These are phyloP conservation scores for Blyttiomyces sp. DNA, from an alignment of 371 early-diverging fungal species.

Conservation along the genomic window DNA sequence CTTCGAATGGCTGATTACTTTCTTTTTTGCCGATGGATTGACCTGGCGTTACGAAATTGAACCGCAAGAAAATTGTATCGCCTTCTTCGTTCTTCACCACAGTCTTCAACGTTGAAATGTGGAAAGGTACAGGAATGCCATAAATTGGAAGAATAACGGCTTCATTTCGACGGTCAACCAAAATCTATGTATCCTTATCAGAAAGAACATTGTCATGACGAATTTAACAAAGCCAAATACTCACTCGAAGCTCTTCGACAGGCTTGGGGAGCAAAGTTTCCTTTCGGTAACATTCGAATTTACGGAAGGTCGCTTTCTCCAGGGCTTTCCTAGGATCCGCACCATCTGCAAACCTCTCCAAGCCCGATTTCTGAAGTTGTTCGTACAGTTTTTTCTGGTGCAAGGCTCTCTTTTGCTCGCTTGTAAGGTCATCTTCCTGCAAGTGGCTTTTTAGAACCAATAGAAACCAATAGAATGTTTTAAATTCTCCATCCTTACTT, in stretches of 20 bases:
- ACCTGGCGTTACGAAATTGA: conserved; percentile 96
- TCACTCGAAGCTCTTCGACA: conserved; percentile 57
- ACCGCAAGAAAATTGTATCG: conserved; percentile 88
- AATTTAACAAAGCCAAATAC: not conserved
- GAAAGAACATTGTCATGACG: conserved; percentile 11
- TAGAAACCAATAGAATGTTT: not conserved
- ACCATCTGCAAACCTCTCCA: conserved; percentile 68
- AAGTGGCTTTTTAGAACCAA: not conserved
- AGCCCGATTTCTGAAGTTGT: conserved; percentile 72
- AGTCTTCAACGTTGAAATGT: conserved; percentile 95
- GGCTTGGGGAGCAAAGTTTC: conserved; percentile 82
- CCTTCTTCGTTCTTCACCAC: conserved; percentile 95
- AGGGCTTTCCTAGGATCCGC: conserved; percentile 58
- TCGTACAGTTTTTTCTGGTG: conserved; percentile 87
- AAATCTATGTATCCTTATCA: conserved; percentile 60
- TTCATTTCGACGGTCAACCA: conserved; percentile 87
- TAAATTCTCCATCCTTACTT: conserved; percentile 8
- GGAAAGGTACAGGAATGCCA: conserved; percentile 98
- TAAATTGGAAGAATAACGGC: conserved; percentile 95
- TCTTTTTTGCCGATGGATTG: conserved; percentile 90
- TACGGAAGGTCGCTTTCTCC: conserved; percentile 69
- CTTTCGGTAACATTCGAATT: conserved; percentile 92
- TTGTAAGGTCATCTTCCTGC: conserved; percentile 68
- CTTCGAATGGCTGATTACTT: conserved; percentile 73
- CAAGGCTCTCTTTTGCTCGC: conserved; percentile 71